These are phyloP conservation scores for Nymphaea thermarum DNA, from an alignment of 164 flowering plant species.

Conservation along the genomic window DNA sequence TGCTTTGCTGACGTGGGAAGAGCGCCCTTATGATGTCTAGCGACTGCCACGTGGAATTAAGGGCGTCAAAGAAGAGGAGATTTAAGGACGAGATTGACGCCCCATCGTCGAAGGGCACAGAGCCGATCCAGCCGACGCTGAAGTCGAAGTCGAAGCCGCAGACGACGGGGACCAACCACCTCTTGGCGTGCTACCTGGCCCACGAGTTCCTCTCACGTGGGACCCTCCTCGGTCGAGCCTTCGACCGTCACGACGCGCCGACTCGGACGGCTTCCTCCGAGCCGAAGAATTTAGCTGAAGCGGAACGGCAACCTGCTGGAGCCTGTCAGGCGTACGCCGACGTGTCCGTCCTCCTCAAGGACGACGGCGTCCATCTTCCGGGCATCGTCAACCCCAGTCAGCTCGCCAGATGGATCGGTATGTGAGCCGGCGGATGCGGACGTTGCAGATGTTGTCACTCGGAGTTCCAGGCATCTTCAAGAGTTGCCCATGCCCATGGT, in stretches of 20 bases:
- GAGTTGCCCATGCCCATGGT: too few relatives aligned
- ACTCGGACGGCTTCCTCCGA: neutral
- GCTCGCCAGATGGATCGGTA: constrained; percentile 60
- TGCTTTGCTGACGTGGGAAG: neutral
- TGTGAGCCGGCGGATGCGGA: constrained; percentile 17
- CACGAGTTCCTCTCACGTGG: constrained; percentile 59
- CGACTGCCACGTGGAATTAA: constrained; percentile 7
- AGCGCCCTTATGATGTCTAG: constrained; percentile 24
- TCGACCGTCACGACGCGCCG: constrained; percentile 14
- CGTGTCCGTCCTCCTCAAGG: constrained; percentile 54
- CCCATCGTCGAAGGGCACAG: constrained; percentile 39
- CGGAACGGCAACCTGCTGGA: neutral
- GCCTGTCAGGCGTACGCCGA: constrained; percentile 32
- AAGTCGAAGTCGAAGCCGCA: neutral
- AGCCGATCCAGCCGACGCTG: constrained; percentile 15
- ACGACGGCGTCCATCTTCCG: constrained; percentile 58
- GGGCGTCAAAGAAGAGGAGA: constrained; percentile 20
- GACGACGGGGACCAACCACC: constrained; percentile 22
- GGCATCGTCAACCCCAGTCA: constrained; percentile 80
- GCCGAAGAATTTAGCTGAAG: neutral
- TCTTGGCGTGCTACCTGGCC: constrained; percentile 80
- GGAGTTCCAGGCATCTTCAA: too few relatives aligned
- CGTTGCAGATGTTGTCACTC: too few relatives aligned
- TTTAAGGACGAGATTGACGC: constrained; percentile 22
- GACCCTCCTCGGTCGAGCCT: constrained; percentile 55